Evolutionary conservation across 2,329 filamentous ascomycete species (phyloP), one percentile per base, ranked within the genome.

Genomic region (Teratosphaeria zuluensis): DNA sequence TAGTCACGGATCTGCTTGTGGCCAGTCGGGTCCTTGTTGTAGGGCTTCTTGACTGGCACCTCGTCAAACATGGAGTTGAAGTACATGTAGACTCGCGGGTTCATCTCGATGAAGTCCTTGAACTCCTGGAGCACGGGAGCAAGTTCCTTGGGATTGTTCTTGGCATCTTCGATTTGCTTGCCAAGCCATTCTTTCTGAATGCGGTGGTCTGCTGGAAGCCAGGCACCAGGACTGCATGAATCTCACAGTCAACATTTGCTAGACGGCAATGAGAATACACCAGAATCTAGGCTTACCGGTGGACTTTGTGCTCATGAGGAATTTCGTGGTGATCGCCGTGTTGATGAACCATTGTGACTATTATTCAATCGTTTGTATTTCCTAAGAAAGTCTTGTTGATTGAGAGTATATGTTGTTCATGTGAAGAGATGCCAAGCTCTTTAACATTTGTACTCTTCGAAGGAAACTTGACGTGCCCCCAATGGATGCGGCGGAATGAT

Each of bases 61-160:
- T 89, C 83, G 1, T 70, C 59, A 59, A 71, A 89, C 86, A 89
- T 89, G 62, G 80, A 76, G 28, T 76, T 75, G 67, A 88, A 83
- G 69, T 85, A 82, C 78, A 89, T 84, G 74, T 83, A 85, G 30
- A 89, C 74, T 24, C 84, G 79, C 1, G 84, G 75, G 62, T 84
- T 84, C 31, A 71, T 70, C 69, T 89, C 86, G 62, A 90, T 89
- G 28, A 89, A 73, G 1, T 81, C 70, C 66, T 84, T 78, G 74
- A 90, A 88, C 62, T 88, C 86, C 61, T 79, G 65, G 0, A 89
- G 71, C 0, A 84, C 84, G 0, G 84, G 85, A 12, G 80, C 77
- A 0, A 89, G 75, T 1, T 79, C 70, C 63, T 79, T 72, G 4
- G 72, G 67, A 7, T 81, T 72, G 16, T 75, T 70, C 64, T 85